These are phyloP conservation scores for Albifimbria verrucaria DNA, from an alignment of 2,329 filamentous ascomycete genomes.

Conservation along the genomic window DNA sequence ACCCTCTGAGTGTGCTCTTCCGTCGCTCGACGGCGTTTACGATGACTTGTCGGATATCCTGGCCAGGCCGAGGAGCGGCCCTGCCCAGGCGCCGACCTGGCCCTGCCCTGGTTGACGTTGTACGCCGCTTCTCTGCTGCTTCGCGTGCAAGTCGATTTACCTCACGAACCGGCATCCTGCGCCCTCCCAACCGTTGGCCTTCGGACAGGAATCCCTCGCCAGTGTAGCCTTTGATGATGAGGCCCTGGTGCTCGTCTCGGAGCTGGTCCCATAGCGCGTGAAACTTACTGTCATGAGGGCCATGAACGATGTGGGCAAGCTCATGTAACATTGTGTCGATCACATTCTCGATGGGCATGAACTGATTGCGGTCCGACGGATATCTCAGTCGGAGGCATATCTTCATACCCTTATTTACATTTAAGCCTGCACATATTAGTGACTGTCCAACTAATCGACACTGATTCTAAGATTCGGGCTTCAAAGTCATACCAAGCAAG, in stretches of 20 bases:
- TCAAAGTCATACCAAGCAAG: constrained; percentile 57
- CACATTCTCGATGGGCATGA: constrained; percentile 75
- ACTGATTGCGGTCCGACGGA: constrained; percentile 68
- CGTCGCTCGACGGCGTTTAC: constrained; percentile 68
- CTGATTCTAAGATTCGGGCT: neutral
- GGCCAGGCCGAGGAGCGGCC: constrained; percentile 44
- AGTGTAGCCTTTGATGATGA: constrained; percentile 79
- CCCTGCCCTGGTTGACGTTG: constrained; percentile 56
- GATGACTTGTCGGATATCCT: constrained; percentile 70
- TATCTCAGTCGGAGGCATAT: constrained; percentile 83
- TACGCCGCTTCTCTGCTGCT: constrained; percentile 68
- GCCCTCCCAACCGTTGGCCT: constrained; percentile 70
- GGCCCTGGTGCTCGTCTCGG: constrained; percentile 76
- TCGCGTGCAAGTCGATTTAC: constrained; percentile 70
- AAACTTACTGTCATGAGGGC: constrained; percentile 79
- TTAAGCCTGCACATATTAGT: constrained; percentile 53
- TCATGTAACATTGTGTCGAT: constrained; percentile 94
- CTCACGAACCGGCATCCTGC: constrained; percentile 64
- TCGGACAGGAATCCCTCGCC: constrained; percentile 82
- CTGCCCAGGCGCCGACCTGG: constrained; percentile 75
- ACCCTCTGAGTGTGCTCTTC: constrained; percentile 66
- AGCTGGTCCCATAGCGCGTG: constrained; percentile 86
- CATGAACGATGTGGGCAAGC: constrained; percentile 81
- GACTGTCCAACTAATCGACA: neutral
- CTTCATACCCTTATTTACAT: constrained; percentile 71